phyloP scores from a whole-genome alignment of 176 grass and related monocot species.

The Guadua angustifolia region DNA sequence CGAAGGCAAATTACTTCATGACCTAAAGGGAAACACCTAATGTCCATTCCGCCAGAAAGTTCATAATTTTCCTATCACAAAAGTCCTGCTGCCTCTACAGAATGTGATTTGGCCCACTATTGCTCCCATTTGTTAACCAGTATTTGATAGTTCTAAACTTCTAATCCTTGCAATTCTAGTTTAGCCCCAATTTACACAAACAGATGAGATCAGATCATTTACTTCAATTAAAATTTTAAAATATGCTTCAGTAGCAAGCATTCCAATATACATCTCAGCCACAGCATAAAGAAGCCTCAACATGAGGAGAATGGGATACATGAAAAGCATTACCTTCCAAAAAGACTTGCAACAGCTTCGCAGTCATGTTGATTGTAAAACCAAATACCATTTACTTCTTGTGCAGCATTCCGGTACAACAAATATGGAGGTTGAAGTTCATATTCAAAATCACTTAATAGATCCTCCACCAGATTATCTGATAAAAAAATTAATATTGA shows the following conservation, averaged over 20 bases:
- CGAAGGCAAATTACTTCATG: background rate
- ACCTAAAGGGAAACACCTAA: background rate
- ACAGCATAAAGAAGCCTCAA: background rate
- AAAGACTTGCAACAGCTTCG: constrained; percentile 78
- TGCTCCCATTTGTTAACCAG: background rate
- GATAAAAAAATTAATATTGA: constrained; percentile 28
- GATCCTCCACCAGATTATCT: constrained; percentile 96
- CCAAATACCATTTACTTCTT: constrained; percentile 95
- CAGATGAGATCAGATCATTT: background rate
- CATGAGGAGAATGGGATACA: background rate
- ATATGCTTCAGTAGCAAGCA: background rate
- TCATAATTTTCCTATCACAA: background rate
- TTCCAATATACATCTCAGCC: background rate
- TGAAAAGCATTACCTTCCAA: constrained; percentile 61
- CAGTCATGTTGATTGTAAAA: constrained; percentile 92
- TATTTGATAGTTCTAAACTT: background rate
- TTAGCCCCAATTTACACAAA: background rate
- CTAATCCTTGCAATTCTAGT: background rate
- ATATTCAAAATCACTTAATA: constrained; percentile 95
- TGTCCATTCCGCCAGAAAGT: background rate
- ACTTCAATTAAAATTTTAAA: background rate
- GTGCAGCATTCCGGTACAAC: constrained; percentile 81
- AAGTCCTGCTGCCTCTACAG: background rate
- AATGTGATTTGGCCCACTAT: background rate
- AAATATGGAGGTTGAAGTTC: constrained; percentile 93